Base-by-base conservation (phyloP, 169 alveolate species). In the Babesia bigemina region DNA sequence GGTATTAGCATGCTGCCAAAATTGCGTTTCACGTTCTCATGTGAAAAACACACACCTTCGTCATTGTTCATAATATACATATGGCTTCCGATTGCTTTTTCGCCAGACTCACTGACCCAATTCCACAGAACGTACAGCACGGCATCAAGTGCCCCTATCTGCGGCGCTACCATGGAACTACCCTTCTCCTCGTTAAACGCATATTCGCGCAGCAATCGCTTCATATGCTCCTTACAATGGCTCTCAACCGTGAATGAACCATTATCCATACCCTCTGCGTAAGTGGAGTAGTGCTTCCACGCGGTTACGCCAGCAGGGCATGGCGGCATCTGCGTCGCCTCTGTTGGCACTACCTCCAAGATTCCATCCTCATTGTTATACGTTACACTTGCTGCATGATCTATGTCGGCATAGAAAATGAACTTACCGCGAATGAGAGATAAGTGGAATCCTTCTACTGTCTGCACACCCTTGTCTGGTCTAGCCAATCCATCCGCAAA, bases 91-190 rank as follows among this genome's bases (percentile, higher is more conserved):
- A 10, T 4, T 4, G 10, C 72, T 42, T 12, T 63, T 11, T 53
- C 11, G 48, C 39, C 16, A 7, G 69, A 69, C 21, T 57, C 52
- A 47, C 82, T 49, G 9, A 60, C 74, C 65, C 79, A 71, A 48
- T 73, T 45, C 87, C 87, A 78, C 36, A 78, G 26, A 19, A 56
- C 61, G 42, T 67, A 53, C 19, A 78, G 39, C 21, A 47, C 16
- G 49, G 63, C 42, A 36, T 71, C 79, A 24, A 78, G 58, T n/a
- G 63, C 36, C 14, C 33, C 42, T 10, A n/a, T 28, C 66, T n/a
- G 75, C 16, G 63, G 63, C 11, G 28, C 42, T 48, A 4, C 1
- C 55, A 28, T 28, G 12, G 52, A 3, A 53, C 16, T 29, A 0
- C 66, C 65, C 7, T 13, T 67, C 14, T 9, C 47, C 26, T 67